Percentiles rank a stretch among this genome's conserved stretches.
Conservation (phyloP, 352 stramenopile genomes). For the Thraustochytrium striatum region DNA sequence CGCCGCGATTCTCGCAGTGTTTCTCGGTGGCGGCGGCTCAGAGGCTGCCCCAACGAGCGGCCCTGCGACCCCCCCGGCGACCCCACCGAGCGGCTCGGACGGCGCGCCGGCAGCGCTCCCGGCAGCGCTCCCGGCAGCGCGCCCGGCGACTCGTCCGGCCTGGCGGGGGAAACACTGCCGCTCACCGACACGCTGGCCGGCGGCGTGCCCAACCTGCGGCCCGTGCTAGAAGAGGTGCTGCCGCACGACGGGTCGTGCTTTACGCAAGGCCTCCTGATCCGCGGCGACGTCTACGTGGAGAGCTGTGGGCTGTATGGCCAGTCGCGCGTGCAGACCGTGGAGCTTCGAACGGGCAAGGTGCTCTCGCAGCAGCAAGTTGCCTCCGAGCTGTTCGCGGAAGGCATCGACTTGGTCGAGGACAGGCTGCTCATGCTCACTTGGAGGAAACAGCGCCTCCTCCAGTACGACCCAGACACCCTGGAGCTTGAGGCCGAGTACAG, state of each 20-base stretch:
- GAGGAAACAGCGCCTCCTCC: constrained; percentile 64
- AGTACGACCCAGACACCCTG: constrained; percentile 64
- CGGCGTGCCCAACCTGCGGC: no score
- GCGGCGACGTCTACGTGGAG: neutral
- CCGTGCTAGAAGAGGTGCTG: constrained; percentile 30
- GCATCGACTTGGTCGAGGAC: constrained; percentile 66
- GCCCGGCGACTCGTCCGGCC: no score
- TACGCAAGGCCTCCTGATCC: constrained; percentile 16
- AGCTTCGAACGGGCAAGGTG: neutral
- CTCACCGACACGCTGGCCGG: no score
- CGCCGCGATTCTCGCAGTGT: no score
- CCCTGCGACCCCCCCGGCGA: no score
- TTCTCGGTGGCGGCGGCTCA: no score
- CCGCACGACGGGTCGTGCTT: constrained; percentile 27
- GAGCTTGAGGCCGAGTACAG: constrained; percentile 59
- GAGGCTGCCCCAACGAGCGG: no score
- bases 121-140: no score
- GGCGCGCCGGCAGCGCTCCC: no score
- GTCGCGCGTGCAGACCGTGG: constrained; percentile 57
- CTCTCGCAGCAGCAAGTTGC: constrained; percentile 63
- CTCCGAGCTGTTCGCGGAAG: constrained; percentile 68
- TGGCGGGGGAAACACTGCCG: no score
- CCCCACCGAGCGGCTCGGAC: no score
- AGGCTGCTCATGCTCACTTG: constrained; percentile 75
- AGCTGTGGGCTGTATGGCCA: constrained; percentile 42